Evolutionary conservation across 495 filamentous ascomycete species (phyloP), one percentile per base, ranked within the genome.

Genomic region (Aspergillus incahuasiensis): DNA sequence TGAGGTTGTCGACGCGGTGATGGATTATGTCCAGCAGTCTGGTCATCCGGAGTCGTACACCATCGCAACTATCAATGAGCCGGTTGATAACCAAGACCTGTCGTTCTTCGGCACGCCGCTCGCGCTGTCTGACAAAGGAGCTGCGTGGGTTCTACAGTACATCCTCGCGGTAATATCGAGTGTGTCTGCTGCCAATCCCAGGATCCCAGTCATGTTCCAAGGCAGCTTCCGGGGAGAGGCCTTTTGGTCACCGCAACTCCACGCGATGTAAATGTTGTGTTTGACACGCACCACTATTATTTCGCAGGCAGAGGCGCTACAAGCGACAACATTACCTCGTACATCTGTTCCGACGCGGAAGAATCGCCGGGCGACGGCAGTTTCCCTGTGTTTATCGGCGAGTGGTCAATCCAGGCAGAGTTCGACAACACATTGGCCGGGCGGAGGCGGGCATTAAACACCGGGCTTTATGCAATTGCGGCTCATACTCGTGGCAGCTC

Each of bases 181-280:
- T 0, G 65, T 68, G 1, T 57, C 57, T 28, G 44, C 24, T 40
- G 60, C 62, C 7, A 63, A 66, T 38, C 48, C 50, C 1, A 45
- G 42, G 1, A 64, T 69, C 24, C 68, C 68, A 0, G 55, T 69
- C 16, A 69, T 68, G 63, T 60, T 68, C 51, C 68, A 71, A 60
- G 68, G 62, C 0, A 68, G 61, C 43, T 69, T 67, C 57, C 61
- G 63, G 50, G 39, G 53, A 16, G 60, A 61, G 49, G 19, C 21
- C 6, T 67, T 62, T 51, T 70, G 67, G 69, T 63, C 59, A 2
- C 34, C 46, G 1, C 51, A 62, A 12, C 60, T 70, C 13, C 49
- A 62, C 0, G 32, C 50, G 41, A 52, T 13, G 48, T 55, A 21
- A 71, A 71, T 44, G 43, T 69, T 16, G 67, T 69, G 12, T 69